These are phyloP conservation scores for Hypsizygus ulmarius DNA, from an alignment of 1,284 basidiomycete species.

Conservation along the genomic window DNA sequence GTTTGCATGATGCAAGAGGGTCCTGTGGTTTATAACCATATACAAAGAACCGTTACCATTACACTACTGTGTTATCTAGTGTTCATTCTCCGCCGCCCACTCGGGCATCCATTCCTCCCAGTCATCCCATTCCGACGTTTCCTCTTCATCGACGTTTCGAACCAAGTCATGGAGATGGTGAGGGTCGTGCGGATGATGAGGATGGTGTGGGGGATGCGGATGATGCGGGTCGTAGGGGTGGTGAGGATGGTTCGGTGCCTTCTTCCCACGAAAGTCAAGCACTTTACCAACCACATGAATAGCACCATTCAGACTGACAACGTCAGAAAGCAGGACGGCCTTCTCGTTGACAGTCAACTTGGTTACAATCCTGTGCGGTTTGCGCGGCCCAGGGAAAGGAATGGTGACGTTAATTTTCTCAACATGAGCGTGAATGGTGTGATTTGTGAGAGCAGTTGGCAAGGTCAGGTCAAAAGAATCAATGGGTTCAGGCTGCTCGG, in stretches of 20 bases:
- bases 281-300: conserved; percentile 53
- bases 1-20: conserved; percentile 1
- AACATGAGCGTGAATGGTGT: conserved; percentile 47
- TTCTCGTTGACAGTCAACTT: conserved; percentile 54
- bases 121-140: conserved; percentile 57
- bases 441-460: conserved; percentile 48
- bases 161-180: too few species aligned
- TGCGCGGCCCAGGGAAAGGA: conserved; percentile 32
- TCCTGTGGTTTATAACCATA: too few species aligned
- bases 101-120: conserved; percentile 54
- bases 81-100: conserved; percentile 25
- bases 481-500: conserved; percentile 28
- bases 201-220: conserved; percentile 8
- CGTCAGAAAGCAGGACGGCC: conserved; percentile 46
- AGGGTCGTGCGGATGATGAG: conserved; percentile 6
- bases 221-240: conserved; percentile 28
- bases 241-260: conserved; percentile 15
- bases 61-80: not conserved
- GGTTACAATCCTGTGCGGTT: conserved; percentile 39
- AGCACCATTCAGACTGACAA: conserved; percentile 61
- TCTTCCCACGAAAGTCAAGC: conserved; percentile 45
- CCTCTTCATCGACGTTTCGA: too few species aligned
- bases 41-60: too few species aligned
- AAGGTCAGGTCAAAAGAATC: conserved; percentile 47
- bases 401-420: conserved; percentile 45